Evolutionary conservation across 2,329 filamentous ascomycete genomes (phyloP).

Genomic region (Bipolaris cookei): DNA sequence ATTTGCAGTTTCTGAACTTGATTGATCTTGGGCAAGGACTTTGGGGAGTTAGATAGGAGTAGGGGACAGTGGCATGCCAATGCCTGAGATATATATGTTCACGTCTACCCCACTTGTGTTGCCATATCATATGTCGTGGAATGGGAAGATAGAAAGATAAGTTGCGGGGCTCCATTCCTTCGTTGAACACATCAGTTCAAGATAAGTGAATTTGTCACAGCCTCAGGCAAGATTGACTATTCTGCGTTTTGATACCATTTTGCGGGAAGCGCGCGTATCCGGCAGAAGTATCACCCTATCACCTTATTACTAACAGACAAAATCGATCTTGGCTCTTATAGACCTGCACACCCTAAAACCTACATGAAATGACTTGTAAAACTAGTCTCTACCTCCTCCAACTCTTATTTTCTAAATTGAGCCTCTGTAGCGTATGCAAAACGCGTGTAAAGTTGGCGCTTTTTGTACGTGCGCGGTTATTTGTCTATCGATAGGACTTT

Average conservation of each 20-base stretch:
- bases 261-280: not conserved
- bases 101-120: conserved; percentile 18
- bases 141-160: conserved; percentile 21
- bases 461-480: no score
- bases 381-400: no score
- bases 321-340: no score
- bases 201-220: conserved; percentile 7
- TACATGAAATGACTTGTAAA: no score
- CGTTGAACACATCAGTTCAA: conserved; percentile 1
- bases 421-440: no score
- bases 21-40: not conserved
- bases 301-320: no score
- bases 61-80: not conserved
- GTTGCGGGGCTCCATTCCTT: not conserved
- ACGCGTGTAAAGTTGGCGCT: no score
- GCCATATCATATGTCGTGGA: conserved; percentile 15
- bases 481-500: no score
- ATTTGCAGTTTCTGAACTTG: not conserved
- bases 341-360: no score
- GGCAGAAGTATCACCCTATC: no score
- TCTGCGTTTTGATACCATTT: not conserved
- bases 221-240: conserved; percentile 6
- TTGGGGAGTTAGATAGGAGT: not conserved
- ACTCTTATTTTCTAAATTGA: no score
- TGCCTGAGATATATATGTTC: conserved; percentile 4